These are phyloP conservation scores for Mycena latifolia DNA, from an alignment of 768 basidiomycete genomes.

Conservation along the genomic window DNA sequence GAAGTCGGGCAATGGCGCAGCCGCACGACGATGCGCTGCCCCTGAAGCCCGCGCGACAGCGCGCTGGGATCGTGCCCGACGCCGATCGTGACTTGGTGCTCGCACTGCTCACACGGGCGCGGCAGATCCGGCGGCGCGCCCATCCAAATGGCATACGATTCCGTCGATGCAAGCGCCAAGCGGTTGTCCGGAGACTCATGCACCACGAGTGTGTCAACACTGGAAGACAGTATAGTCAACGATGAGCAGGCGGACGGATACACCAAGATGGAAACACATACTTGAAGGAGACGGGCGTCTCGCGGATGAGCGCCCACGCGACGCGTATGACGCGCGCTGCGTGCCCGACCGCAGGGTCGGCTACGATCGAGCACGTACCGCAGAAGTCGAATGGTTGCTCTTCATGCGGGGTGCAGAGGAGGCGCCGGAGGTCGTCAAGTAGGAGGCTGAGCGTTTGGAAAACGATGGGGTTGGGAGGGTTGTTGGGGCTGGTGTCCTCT, in stretches of 20 bases:
- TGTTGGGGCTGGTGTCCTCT: background rate
- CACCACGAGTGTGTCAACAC: background rate
- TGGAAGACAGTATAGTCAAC: no score
- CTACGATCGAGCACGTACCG: conserved; percentile 7
- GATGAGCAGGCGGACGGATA: no score
- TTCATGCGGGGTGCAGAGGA: conserved; percentile 17
- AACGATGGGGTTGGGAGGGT: background rate
- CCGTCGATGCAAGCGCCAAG: background rate
- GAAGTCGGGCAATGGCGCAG: no score
- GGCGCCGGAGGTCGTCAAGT: conserved; percentile 2
- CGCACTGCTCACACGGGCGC: conserved; percentile 12
- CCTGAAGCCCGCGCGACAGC: no score
- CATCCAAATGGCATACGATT: conserved; percentile 1
- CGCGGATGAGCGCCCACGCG: conserved; percentile 4
- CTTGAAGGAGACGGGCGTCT: background rate
- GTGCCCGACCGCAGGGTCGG: background rate
- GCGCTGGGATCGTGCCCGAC: no score
- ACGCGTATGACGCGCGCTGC: background rate
- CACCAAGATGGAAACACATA: background rate
- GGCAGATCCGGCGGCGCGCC: background rate
- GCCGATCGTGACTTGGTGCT: background rate
- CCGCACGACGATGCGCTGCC: no score
- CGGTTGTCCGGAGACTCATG: background rate
- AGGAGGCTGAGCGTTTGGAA: conserved; percentile 19
- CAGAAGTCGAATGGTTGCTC: conserved; percentile 10